Evolutionary conservation across 305 asterid species (phyloP).

Genomic region (Fraxinus baroniana): DNA sequence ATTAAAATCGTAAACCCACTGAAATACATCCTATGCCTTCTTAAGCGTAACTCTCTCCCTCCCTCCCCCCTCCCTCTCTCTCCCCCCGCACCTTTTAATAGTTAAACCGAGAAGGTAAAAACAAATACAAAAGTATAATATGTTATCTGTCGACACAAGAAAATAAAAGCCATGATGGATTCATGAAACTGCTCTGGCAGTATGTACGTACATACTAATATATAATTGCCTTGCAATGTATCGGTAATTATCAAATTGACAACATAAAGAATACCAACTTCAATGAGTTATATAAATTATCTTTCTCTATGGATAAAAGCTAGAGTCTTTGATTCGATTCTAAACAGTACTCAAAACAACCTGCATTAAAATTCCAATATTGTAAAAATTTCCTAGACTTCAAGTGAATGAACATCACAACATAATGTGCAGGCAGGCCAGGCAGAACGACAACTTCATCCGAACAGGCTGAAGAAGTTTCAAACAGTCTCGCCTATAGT

Average conservation of each 20-base stretch:
- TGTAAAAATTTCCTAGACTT: neutral
- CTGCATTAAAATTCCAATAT: neutral
- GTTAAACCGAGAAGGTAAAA: neutral
- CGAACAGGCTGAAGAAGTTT: neutral
- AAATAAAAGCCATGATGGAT: neutral
- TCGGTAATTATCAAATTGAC: neutral
- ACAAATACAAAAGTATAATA: neutral
- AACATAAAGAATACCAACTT: neutral
- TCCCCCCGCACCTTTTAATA: neutral
- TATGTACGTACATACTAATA: neutral
- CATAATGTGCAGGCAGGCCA: neutral
- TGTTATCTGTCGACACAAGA: neutral
- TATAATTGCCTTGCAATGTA: neutral
- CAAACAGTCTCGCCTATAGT: neutral
- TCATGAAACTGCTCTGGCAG: neutral
- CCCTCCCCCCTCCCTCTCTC: no score
- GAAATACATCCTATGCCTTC: neutral
- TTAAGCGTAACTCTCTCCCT: neutral
- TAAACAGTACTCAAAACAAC: conserved; percentile 1
- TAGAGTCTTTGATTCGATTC: neutral
- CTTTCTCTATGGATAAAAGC: neutral
- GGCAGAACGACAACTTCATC: neutral
- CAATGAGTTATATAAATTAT: neutral
- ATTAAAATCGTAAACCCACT: neutral
- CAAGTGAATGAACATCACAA: neutral